phyloP scores from a whole-genome alignment of 768 basidiomycete species.

The Leccinum boreale region DNA sequence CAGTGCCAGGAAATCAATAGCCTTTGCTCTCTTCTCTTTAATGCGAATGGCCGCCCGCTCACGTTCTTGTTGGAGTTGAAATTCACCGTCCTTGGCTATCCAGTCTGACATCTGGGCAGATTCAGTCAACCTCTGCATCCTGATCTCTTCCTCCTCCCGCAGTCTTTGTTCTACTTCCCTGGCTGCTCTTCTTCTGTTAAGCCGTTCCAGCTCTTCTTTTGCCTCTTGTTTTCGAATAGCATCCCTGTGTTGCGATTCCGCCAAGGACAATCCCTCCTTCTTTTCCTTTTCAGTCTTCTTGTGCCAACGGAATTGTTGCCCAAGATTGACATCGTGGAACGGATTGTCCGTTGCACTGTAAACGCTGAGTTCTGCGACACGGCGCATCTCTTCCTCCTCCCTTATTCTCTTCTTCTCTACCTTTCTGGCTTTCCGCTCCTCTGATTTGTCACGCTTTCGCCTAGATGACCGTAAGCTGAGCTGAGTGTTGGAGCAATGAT shows the following conservation, averaged over 20 bases:
- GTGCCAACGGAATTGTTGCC: constrained; percentile 97
- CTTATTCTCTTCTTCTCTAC: constrained; percentile 80
- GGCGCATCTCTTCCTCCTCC: constrained; percentile 88
- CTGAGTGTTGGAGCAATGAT: background rate
- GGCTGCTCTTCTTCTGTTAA: constrained; percentile 89
- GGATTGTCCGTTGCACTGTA: constrained; percentile 98
- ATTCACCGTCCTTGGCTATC: constrained; percentile 95
- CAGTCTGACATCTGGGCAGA: constrained; percentile 98
- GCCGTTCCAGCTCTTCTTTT: constrained; percentile 89
- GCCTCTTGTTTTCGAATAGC: constrained; percentile 82
- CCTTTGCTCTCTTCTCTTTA: constrained; percentile 95
- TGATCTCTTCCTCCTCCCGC: constrained; percentile 88
- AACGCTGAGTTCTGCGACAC: constrained; percentile 91
- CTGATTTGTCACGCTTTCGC: constrained; percentile 83
- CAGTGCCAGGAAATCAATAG: constrained; percentile 95
- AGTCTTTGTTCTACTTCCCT: constrained; percentile 86
- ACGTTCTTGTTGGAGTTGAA: constrained; percentile 93
- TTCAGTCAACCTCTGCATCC: constrained; percentile 87
- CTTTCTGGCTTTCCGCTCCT: constrained; percentile 79
- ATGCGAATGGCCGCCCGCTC: constrained; percentile 89
- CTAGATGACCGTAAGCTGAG: constrained; percentile 36
- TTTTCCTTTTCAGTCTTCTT: constrained; percentile 97
- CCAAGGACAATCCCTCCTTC: constrained; percentile 76
- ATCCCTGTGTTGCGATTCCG: constrained; percentile 79
- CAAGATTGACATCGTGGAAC: constrained; percentile 95